A percentile compares a stretch with the other conserved stretches of the same genome.
These are phyloP conservation scores for Nannizzia gypsea DNA, from an alignment of 2,329 filamentous ascomycete genomes.

Conservation along the genomic window DNA sequence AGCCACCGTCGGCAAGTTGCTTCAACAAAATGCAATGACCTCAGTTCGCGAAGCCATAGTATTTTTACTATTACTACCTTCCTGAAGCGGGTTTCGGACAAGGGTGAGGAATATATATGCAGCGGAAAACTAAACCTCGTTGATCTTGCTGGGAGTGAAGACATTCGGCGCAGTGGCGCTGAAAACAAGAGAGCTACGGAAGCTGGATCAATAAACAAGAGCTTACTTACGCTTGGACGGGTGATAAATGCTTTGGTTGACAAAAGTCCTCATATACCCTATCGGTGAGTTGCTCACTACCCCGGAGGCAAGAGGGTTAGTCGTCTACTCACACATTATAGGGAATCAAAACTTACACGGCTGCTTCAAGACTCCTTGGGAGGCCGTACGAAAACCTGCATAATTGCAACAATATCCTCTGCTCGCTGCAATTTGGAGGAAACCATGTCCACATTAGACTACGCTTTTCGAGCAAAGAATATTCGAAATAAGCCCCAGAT, in stretches of 20 bases:
- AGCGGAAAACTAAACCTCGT: constrained; percentile 93
- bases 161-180: constrained; percentile 90
- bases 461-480: constrained; percentile 95
- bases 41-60: constrained; percentile 92
- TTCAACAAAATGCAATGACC: constrained; percentile 97
- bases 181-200: constrained; percentile 96
- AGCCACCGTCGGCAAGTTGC: constrained; percentile 95
- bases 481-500: constrained; percentile 96
- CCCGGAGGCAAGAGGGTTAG: not conserved
- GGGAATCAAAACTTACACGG: constrained; percentile 92
- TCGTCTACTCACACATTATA: constrained; percentile 16
- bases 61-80: constrained; percentile 93
- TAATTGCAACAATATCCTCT: constrained; percentile 91
- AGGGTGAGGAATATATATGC: constrained; percentile 80
- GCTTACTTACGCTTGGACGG: constrained; percentile 80
- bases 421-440: constrained; percentile 93
- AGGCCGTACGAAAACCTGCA: constrained; percentile 93
- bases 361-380: constrained; percentile 93
- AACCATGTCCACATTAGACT: constrained; percentile 95
- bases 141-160: constrained; percentile 92
- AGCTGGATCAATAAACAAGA: constrained; percentile 96
- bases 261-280: constrained; percentile 76
- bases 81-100: constrained; percentile 67
- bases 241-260: constrained; percentile 98
- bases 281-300: constrained; percentile 28